A percentile compares a stretch with the other conserved stretches of the same genome.
Conservation (phyloP, 1,284 basidiomycete genomes). For the Schizophyllum amplum region DNA sequence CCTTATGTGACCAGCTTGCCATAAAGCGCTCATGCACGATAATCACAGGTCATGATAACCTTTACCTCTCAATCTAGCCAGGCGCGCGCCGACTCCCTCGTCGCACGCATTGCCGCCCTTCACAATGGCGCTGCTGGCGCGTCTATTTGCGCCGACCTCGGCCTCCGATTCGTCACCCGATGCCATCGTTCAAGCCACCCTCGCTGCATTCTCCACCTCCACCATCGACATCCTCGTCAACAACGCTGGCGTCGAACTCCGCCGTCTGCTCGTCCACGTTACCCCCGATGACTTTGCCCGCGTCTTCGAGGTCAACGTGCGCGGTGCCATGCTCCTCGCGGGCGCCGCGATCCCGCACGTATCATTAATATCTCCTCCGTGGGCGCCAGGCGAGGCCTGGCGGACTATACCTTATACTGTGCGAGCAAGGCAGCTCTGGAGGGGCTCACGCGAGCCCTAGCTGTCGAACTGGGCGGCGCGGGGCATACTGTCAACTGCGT, state of each 20-base stretch:
- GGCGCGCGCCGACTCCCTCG: background rate
- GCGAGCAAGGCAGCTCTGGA: no score
- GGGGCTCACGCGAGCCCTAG: background rate
- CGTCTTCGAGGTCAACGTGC: background rate
- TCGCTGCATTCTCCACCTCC: background rate
- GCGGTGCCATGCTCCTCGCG: background rate
- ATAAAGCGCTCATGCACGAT: background rate
- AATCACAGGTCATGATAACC: background rate
- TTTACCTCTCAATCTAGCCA: background rate
- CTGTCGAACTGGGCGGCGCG: background rate
- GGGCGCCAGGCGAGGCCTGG: background rate
- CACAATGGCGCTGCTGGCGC: background rate
- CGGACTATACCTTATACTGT: background rate
- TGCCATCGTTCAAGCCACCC: background rate
- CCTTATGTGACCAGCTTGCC: no score
- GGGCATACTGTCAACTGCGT: background rate
- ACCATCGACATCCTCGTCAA: no score
- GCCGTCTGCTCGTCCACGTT: background rate
- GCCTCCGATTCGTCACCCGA: background rate
- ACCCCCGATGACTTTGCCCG: background rate
- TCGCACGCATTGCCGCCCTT: background rate
- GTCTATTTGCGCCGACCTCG: background rate
- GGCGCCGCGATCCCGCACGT: background rate
- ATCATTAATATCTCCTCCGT: background rate
- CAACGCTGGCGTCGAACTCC: no score